phyloP scores from a whole-genome alignment of 306 rosid species.

The Pueraria montana region DNA sequence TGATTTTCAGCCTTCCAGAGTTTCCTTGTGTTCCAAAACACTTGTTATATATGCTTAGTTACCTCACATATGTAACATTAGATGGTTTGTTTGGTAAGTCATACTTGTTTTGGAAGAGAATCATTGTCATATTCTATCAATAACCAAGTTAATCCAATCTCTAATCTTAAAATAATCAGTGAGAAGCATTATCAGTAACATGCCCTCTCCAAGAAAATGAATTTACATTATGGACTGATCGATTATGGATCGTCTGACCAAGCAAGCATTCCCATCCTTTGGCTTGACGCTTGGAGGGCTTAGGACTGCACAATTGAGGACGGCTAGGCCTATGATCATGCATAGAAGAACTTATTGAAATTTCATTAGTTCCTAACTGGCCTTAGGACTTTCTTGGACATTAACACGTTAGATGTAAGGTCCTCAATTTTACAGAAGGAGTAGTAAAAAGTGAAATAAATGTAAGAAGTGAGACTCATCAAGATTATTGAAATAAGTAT shows the following conservation, averaged over 20 bases:
- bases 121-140: background rate
- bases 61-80: constrained; percentile 1
- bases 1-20: background rate
- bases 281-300: background rate
- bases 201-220: background rate
- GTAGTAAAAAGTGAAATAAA: background rate
- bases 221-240: background rate
- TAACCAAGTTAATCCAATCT: background rate
- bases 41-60: background rate
- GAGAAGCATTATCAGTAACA: background rate
- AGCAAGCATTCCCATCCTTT: background rate
- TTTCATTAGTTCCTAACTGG: background rate
- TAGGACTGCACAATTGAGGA: too few species aligned
- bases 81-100: background rate
- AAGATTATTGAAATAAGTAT: background rate
- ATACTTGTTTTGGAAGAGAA: background rate
- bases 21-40: background rate
- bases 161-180: background rate
- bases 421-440: background rate
- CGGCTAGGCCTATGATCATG: background rate
- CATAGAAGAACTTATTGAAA: background rate
- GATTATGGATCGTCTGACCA: background rate
- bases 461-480: background rate
- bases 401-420: background rate
- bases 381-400: background rate